Base-by-base conservation (phyloP, 768 basidiomycete species). In the Sporobolomyces roseus region DNA sequence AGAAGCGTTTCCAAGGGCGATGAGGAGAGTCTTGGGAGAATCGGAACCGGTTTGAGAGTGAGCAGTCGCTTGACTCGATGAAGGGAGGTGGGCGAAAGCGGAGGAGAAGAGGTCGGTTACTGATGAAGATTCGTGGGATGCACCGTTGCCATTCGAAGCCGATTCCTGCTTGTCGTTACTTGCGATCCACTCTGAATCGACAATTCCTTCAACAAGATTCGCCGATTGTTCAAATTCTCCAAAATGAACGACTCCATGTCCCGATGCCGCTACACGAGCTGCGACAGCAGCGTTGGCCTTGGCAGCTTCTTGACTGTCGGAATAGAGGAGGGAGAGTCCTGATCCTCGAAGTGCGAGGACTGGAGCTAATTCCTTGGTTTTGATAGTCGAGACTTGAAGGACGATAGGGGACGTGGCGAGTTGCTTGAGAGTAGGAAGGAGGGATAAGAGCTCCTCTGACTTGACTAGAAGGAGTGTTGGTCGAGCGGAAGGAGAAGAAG, bases 231-330 rank as follows among this genome's bases (percentile, higher is more conserved):
- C 78, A 27, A 80, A 77, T 2, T 77, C 77, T 79, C 92, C 96
- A 19, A 84, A 86, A 77, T 97, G 94, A 30, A 96, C 81, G n/a
- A 94, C 86, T 73, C 85, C 88, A 63, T 82, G 81, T 74, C 88
- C 85, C 10, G 83, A 78, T 43, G 83, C 83, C 0, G 94, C 90
- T 56, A 97, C 80, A 49, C 87, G 85, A 58, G 90, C 86, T 19
- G 91, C 91, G 23, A 98, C 83, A 41, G 97, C 80, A 29, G 91
- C 89, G 78, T 97, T 87, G 76, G 93, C 90, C 74, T 94, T 89
- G 5, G 92, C 90, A 76, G 92, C 84, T 77, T 91, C 88, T 4
- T 85, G 78, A 1, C 84, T 85, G 41, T 84, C 83, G 9, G 91
- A 93, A 75, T 93, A 82, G 56, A 98, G 74, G 77, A 92, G 87